phyloP scores from a whole-genome alignment of 148 eudicot species.

The Rhododendron molle region DNA sequence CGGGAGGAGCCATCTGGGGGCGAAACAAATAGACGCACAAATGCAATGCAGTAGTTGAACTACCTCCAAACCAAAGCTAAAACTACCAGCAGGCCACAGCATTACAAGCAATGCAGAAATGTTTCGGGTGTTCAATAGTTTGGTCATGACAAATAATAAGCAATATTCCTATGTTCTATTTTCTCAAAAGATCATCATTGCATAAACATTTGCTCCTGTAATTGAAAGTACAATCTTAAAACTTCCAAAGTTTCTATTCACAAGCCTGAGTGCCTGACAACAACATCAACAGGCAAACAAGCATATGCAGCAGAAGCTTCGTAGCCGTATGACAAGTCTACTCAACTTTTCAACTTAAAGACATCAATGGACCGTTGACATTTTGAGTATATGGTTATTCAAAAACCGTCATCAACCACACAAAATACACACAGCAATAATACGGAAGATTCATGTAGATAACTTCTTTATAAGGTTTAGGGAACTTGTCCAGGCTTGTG shows the following conservation, averaged over 20 bases:
- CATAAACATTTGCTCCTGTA: neutral
- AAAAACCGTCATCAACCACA: too few species aligned
- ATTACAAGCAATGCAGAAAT: neutral
- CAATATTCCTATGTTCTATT: neutral
- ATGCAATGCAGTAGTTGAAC: neutral
- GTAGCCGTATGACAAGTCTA: too few species aligned
- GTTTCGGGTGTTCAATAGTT: neutral
- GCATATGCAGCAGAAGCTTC: too few species aligned
- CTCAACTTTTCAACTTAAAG: too few species aligned
- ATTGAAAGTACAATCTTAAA: neutral
- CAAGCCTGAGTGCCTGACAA: neutral
- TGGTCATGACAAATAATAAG: neutral
- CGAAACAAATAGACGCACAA: neutral
- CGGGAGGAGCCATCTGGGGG: neutral
- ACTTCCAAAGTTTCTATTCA: neutral
- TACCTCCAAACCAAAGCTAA: neutral
- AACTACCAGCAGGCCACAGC: neutral
- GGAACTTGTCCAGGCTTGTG: too few species aligned
- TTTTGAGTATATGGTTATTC: too few species aligned
- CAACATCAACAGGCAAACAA: neutral
- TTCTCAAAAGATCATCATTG: neutral
- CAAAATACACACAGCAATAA: too few species aligned
- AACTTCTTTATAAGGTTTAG: too few species aligned
- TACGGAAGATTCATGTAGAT: too few species aligned
- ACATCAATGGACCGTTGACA: too few species aligned